Evolutionary conservation across 2,329 filamentous ascomycete genomes (phyloP).

Genomic region (Cercospora berteroae): DNA sequence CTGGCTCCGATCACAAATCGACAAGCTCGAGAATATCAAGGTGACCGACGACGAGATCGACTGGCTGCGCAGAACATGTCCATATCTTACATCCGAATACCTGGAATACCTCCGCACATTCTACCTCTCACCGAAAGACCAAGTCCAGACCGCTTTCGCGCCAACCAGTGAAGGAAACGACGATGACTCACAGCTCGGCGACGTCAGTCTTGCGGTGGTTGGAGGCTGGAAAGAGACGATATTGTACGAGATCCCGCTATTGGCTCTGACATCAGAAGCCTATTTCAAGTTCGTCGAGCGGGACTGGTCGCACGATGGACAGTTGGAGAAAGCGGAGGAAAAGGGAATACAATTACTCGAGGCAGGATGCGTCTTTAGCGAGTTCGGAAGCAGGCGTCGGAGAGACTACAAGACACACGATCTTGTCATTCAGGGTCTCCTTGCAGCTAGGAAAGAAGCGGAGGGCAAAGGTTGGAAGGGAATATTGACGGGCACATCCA

Average conservation of each 20-base stretch:
- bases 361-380: constrained; percentile 83
- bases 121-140: constrained; percentile 73
- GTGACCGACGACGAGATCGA: constrained; percentile 75
- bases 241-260: constrained; percentile 91
- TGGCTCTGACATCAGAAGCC: constrained; percentile 88
- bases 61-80: constrained; percentile 75
- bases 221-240: constrained; percentile 94
- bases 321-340: constrained; percentile 77
- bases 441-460: constrained; percentile 71
- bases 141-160: constrained; percentile 69
- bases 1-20: constrained; percentile 82
- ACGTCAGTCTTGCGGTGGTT: constrained; percentile 71
- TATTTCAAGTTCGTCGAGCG: constrained; percentile 96
- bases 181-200: constrained; percentile 54
- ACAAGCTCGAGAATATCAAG: constrained; percentile 77
- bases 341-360: constrained; percentile 79
- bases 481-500: constrained; percentile 83
- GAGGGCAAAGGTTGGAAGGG: constrained; percentile 62
- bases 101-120: constrained; percentile 80
- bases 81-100: constrained; percentile 75
- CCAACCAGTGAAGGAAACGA: constrained; percentile 59
- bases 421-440: constrained; percentile 82
- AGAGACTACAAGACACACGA: constrained; percentile 95
- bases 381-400: constrained; percentile 86
- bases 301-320: constrained; percentile 85